A percentile compares a stretch with the other conserved stretches of the same genome.
phyloP scores from a whole-genome alignment of 2,329 filamentous ascomycete genomes.

The Alternaria sp. region DNA sequence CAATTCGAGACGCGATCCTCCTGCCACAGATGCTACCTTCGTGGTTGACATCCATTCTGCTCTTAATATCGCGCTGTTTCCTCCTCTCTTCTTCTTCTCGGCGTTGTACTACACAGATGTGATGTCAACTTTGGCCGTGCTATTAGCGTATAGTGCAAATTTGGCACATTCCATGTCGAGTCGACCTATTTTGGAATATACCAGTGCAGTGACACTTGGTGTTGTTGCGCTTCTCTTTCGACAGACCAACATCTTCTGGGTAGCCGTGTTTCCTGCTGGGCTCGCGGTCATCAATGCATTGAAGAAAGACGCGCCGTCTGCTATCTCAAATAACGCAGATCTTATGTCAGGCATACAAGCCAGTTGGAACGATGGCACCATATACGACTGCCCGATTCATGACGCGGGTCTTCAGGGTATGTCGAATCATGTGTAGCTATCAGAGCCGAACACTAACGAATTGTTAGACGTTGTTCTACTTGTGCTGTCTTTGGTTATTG shows the following conservation, averaged over 20 bases:
- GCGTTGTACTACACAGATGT: constrained; percentile 95
- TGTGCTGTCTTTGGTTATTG: constrained; percentile 69
- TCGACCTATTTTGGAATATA: constrained; percentile 23
- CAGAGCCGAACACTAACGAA: constrained; percentile 10
- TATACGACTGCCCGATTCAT: constrained; percentile 37
- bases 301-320: constrained; percentile 24
- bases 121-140: constrained; percentile 77
- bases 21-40: constrained; percentile 41
- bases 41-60: constrained; percentile 66
- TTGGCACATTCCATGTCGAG: constrained; percentile 37
- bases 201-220: constrained; percentile 62
- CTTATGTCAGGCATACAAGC: constrained; percentile 17
- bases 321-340: constrained; percentile 1
- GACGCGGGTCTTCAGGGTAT: constrained; percentile 40
- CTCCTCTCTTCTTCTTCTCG: constrained; percentile 94
- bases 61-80: constrained; percentile 84
- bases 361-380: constrained; percentile 34
- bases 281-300: constrained; percentile 45
- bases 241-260: constrained; percentile 98
- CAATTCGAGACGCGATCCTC: neutral
- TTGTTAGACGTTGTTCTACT: constrained; percentile 38
- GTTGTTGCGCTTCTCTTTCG: constrained; percentile 76
- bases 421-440: neutral
- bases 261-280: constrained; percentile 77
- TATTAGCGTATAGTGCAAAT: constrained; percentile 70